Conservation (phyloP, 2,329 filamentous ascomycete species). For the Phialemonium atrogriseum region DNA sequence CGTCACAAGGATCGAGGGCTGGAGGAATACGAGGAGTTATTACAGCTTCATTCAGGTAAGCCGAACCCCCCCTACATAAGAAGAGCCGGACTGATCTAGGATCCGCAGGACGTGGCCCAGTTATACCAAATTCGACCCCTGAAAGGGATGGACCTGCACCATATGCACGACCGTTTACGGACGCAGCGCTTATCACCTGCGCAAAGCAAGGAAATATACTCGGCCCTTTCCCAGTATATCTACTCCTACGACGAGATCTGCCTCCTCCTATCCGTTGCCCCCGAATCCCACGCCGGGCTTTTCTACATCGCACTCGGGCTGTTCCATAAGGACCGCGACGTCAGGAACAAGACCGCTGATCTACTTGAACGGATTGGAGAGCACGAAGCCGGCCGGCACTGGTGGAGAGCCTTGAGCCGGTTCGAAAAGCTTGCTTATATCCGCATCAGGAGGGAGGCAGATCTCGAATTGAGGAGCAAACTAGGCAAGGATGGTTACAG, state of each 20-base stretch:
- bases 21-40: constrained; percentile 92
- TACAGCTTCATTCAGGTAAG: constrained; percentile 85
- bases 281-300: constrained; percentile 77
- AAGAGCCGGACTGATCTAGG: neutral
- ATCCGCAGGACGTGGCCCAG: constrained; percentile 53
- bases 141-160: constrained; percentile 77
- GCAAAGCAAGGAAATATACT: constrained; percentile 76
- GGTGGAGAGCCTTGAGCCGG: constrained; percentile 77
- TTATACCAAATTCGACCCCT: constrained; percentile 59
- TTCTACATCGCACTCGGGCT: constrained; percentile 88
- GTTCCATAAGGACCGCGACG: constrained; percentile 79
- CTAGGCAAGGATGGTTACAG: constrained; percentile 34
- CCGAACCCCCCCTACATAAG: neutral
- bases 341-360: constrained; percentile 68
- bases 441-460: constrained; percentile 62
- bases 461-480: constrained; percentile 40
- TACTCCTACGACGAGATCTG: constrained; percentile 79
- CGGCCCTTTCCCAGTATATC: constrained; percentile 67
- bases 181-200: constrained; percentile 68
- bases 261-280: constrained; percentile 72
- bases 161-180: constrained; percentile 86
- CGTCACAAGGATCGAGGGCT: constrained; percentile 88
- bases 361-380: constrained; percentile 74
- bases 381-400: constrained; percentile 88
- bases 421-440: constrained; percentile 85